Evolutionary conservation across 1,284 basidiomycete genomes (phyloP), one percentile per base, ranked within the genome.

Genomic region (Schizophyllum commune): DNA sequence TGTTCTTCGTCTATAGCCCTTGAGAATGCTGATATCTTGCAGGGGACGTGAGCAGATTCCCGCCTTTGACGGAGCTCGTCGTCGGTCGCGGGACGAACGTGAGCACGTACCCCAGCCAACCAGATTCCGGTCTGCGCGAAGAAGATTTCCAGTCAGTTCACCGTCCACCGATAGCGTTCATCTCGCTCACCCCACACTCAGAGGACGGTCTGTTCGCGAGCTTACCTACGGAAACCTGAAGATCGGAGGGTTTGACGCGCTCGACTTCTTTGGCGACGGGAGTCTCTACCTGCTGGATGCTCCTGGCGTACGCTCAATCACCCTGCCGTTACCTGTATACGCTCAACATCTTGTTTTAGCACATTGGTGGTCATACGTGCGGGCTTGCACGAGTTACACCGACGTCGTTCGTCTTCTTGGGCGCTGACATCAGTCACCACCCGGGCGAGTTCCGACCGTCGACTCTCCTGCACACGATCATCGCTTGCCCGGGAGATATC

Each of bases 271-370:
- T 20, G 64, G 62, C 3, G 68, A 69, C 52, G 69, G 68, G 8
- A 69, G 69, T 58, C 60, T 70, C 32, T 70, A 68, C 58, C 34
- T 70, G 17, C 59, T 70, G 15, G 63, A 68, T 34, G 60, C 61
- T 5, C 68, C 68, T 1, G 69, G 69, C 0, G 68, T 68, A 22
- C 34, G 66, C 51, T 4, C 2, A 15, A 4, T 3, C n/a, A 6
- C 55, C 5, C 20, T 39, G 9, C 17, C 33, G 7, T 2, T 13
- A 39, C 27, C 27, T 27, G 27, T 5, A 27, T 17, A 47, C 39
- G 39, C 17, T 47, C 39, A 47, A 47, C 39, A 8, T 47, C 39
- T 47, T 47, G 13, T 3, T 17, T 47, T 17, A 47, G 39, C 39
- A 47, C 39, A 47, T 47, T 3, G 9, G 39, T 47, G 39, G 39